phyloP scores from a whole-genome alignment of 371 early-diverging fungal species.

The Umbelopsis sp. region DNA sequence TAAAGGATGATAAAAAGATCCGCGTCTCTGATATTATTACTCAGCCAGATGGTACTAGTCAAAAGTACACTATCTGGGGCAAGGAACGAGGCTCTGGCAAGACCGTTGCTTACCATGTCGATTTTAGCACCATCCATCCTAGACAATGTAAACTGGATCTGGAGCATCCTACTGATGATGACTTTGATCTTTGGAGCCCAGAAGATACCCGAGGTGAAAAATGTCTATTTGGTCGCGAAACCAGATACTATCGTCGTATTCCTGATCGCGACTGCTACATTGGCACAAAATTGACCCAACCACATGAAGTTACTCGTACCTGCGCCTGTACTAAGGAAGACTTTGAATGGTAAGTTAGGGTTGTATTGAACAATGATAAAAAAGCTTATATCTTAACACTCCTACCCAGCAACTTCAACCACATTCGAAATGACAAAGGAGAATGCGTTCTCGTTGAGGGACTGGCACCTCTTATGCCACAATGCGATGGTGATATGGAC shows the following conservation, averaged over 20 bases:
- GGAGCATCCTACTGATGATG: constrained; percentile 55
- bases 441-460: constrained; percentile 71
- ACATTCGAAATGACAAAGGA: constrained; percentile 59
- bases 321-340: constrained; percentile 84
- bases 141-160: constrained; percentile 61
- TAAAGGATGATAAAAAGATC: constrained; percentile 49
- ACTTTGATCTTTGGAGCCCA: constrained; percentile 82
- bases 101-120: constrained; percentile 67
- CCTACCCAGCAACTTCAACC: constrained; percentile 72
- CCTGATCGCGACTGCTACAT: constrained; percentile 77
- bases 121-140: constrained; percentile 74
- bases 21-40: constrained; percentile 70
- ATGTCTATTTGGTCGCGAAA: constrained; percentile 79
- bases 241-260: constrained; percentile 81
- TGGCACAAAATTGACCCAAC: constrained; percentile 70
- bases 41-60: constrained; percentile 73
- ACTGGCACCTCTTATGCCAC: constrained; percentile 53
- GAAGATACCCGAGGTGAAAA: constrained; percentile 52
- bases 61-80: constrained; percentile 74
- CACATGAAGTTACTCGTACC: constrained; percentile 53
- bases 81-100: constrained; percentile 36
- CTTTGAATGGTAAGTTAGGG: constrained; percentile 77
- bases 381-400: background rate
- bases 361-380: background rate
- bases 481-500: constrained; percentile 59